Base-by-base conservation (phyloP, 495 filamentous ascomycete genomes). In the Trichoderma asperelloides region DNA sequence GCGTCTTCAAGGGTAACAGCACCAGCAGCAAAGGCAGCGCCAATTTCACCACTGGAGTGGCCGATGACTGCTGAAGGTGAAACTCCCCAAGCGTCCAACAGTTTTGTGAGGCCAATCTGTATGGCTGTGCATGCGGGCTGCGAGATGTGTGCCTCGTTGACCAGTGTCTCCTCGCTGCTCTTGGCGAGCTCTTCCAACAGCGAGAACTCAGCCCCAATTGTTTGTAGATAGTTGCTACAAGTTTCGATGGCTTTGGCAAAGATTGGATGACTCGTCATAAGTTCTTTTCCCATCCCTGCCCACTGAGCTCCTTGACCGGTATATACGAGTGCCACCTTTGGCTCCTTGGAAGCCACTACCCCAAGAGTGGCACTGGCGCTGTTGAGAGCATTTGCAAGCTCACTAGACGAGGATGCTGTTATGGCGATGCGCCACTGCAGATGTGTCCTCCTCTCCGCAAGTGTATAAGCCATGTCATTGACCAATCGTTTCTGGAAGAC, bases 11-110 rank as follows among this genome's bases (percentile, higher is more conserved):
- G 78, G 9, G 69, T 74, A 3, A 84, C 66, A 15, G 75, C 72
- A 8, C 78, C 78, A 6, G 71, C 71, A 28, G 78, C 71, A 64
- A 74, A 80, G 0, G 80, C 79, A n/a, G 79, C 80, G 21, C 72
- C 77, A 3, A 86, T 85, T 67, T 87, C 85, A 6, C 85, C 85
- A 70, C 81, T 84, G 12, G 84, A 87, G 68, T 88, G 84, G 4
- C 85, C 83, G 6, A 84, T 75, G 0, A 84, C 80, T 40, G 75
- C 74, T 11, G 69, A 60, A 0, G 84, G 83, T 0, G 62, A 60
- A 16, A 87, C 73, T 23, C 77, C 78, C 80, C 80, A 84, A 15
- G 70, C 71, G 5, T 60, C 30, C 6, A 87, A 71, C 7, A 87
- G 68, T 11, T 78, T 75, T 0, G 82, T 76, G 25, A 87, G 67